phyloP scores from a whole-genome alignment of 345 rosid genomes.

The Populus alba region DNA sequence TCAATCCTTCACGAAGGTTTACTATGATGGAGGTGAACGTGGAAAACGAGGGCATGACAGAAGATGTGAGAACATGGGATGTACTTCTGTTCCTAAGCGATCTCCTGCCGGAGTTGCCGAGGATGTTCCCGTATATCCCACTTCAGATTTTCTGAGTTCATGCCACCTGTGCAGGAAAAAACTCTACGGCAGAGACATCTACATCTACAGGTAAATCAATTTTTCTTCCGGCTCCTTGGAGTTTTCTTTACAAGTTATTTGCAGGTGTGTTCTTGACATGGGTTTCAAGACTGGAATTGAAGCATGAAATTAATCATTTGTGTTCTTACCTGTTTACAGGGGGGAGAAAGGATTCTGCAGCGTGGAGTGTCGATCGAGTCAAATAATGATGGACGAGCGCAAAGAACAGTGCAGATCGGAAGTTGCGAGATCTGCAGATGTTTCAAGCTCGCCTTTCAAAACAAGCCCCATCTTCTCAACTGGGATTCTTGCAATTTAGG shows the following conservation, averaged over 20 bases:
- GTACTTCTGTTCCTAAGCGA: constrained; percentile 9
- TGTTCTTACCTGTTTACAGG: constrained; percentile 31
- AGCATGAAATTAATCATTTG: background rate
- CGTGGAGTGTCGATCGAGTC: constrained; percentile 66
- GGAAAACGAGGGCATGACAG: background rate
- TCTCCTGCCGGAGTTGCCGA: constrained; percentile 25
- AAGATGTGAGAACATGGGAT: background rate
- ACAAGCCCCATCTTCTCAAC: constrained; percentile 59
- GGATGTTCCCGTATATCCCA: constrained; percentile 33
- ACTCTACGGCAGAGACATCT: constrained; percentile 70
- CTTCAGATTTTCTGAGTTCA: constrained; percentile 55
- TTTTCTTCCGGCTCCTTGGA: background rate
- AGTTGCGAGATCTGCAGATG: constrained; percentile 31
- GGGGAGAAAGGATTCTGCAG: constrained; percentile 91
- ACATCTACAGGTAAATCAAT: constrained; percentile 69
- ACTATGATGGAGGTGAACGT: constrained; percentile 32
- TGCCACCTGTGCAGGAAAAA: constrained; percentile 67
- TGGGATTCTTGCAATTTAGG: constrained; percentile 70
- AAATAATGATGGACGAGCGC: constrained; percentile 58
- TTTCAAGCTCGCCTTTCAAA: constrained; percentile 45
- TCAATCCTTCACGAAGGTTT: constrained; percentile 53
- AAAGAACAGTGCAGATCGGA: constrained; percentile 64
- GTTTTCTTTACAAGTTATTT: background rate
- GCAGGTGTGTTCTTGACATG: background rate
- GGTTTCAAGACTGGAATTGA: background rate